phyloP scores from a whole-genome alignment of 805 yeast species.

The Candida chilensis region DNA sequence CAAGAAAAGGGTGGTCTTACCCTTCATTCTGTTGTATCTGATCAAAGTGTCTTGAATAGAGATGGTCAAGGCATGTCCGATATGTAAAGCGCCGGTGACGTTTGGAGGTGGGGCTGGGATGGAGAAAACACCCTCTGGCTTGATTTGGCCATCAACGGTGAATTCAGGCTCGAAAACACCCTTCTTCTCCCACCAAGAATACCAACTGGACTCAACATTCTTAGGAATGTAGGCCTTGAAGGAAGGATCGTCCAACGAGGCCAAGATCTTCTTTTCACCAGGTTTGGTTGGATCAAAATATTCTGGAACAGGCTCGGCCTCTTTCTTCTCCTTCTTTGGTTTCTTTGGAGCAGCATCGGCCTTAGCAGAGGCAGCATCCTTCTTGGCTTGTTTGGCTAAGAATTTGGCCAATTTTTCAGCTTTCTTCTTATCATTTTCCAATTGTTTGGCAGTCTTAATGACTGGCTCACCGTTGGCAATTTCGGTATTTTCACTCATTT shows the following conservation, averaged over 20 bases:
- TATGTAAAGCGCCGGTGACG: slow-evolving; percentile 97
- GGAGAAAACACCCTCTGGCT: slow-evolving; percentile 77
- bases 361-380: slow-evolving; percentile 34
- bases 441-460: slow-evolving; percentile 68
- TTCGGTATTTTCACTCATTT: background rate
- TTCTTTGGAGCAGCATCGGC: slow-evolving; percentile 41
- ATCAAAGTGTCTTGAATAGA: slow-evolving; percentile 90
- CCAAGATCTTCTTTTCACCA: slow-evolving; percentile 87
- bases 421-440: slow-evolving; percentile 81
- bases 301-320: slow-evolving; percentile 69
- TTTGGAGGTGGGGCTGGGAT: slow-evolving; percentile 99
- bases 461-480: slow-evolving; percentile 11
- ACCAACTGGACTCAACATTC: slow-evolving; percentile 95
- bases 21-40: slow-evolving; percentile 94
- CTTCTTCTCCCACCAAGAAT: slow-evolving; percentile 90
- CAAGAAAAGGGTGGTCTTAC: slow-evolving; percentile 83
- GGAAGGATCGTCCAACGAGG: slow-evolving; percentile 85
- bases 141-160: slow-evolving; percentile 60
- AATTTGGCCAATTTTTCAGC: slow-evolving; percentile 85
- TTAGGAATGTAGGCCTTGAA: slow-evolving; percentile 90
- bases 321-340: slow-evolving; percentile 62
- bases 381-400: slow-evolving; percentile 69
- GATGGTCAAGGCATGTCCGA: slow-evolving; percentile 96
- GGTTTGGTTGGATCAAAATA: slow-evolving; percentile 75
- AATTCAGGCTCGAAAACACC: slow-evolving; percentile 87